Evolutionary conservation across 2,329 filamentous ascomycete genomes (phyloP), one percentile per base, ranked within the genome.

Genomic region (Chrysoporthe austroafricana): DNA sequence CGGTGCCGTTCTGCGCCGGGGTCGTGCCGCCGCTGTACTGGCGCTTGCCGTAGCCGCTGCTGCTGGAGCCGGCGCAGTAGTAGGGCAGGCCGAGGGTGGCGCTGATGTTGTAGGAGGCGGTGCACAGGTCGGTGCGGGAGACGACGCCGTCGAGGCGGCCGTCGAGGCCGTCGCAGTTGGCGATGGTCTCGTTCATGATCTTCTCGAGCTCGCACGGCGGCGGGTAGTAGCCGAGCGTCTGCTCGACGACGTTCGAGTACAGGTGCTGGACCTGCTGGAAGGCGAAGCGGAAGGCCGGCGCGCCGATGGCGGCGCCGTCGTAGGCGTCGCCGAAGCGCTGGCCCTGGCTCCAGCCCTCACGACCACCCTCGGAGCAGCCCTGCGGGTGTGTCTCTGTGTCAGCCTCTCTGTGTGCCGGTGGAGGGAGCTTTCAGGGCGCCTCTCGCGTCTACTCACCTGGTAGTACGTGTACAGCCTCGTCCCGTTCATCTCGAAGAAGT

Each of bases 391-490:
- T 21, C 32, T 2, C 4, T 34, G 14, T 26, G 39, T 63, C 6
- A 56, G 62, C n/a, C 4, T 21, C 9, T 3, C 6, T n/a, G 4
- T 11, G 3, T 18, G 16, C 14, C 1, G n/a, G 21, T 36, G 14
- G 4, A 56, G 1, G 13, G 2, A 56, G 26, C 26, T 26, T 26
- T 26, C 26, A 26, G 26, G 26, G 26, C 2, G 26, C 26, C 26
- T 26, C 26, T 26, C 26, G 1, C 36, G 5, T 32, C 13, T 32
- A 11, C 62, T 61, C 32, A 64, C 84, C 70, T 85, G 75, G 75
- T 85, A 87, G 75, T 88, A 86, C n/a, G 85, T 83, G 73, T 81
- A 83, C 60, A 86, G 73, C 66, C 73, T 71, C 70, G 68, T 44
- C 66, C 71, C 52, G n/a, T 69, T 69, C 42, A 70, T 59, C 18